phyloP scores from a whole-genome alignment of 441 rosid species.

The Pelargonium fulgidum region DNA sequence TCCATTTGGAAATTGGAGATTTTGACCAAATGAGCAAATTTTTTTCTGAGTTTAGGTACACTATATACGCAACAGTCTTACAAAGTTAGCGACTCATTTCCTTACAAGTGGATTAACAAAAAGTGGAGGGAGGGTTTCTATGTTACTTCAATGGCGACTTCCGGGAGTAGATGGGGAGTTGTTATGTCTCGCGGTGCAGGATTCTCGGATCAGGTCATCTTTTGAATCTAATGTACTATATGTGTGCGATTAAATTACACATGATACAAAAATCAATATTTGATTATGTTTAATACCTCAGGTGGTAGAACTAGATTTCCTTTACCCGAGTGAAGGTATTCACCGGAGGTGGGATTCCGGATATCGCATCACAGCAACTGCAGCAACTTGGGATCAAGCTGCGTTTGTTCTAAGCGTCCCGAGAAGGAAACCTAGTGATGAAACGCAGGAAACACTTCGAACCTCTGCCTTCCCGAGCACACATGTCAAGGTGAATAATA shows the following conservation, averaged over 20 bases:
- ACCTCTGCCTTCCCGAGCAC: constrained; percentile 65
- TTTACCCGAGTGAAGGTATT: constrained; percentile 85
- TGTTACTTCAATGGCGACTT: constrained; percentile 95
- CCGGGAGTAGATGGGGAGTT: constrained; percentile 90
- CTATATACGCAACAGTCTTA: constrained; percentile 88
- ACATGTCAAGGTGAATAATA: constrained; percentile 94
- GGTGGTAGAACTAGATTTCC: constrained; percentile 90
- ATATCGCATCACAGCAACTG: constrained; percentile 70
- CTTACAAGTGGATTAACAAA: constrained; percentile 84
- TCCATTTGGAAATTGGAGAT: too few species aligned
- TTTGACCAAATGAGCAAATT: background rate
- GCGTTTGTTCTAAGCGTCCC: constrained; percentile 74
- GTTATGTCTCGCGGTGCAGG: constrained; percentile 96
- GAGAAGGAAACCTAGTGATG: constrained; percentile 44
- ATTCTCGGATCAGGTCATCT: constrained; percentile 66
- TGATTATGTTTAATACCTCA: too few species aligned
- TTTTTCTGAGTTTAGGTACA: constrained; percentile 49
- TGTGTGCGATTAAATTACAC: too few species aligned
- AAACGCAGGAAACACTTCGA: constrained; percentile 70
- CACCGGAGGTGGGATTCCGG: constrained; percentile 60
- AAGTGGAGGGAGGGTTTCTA: constrained; percentile 90
- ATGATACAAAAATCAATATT: too few species aligned
- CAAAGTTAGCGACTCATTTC: constrained; percentile 87
- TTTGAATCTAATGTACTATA: background rate
- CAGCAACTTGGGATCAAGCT: constrained; percentile 75